phyloP scores from a whole-genome alignment of 2,329 filamentous ascomycete species.

The Cladosporium sp. region DNA sequence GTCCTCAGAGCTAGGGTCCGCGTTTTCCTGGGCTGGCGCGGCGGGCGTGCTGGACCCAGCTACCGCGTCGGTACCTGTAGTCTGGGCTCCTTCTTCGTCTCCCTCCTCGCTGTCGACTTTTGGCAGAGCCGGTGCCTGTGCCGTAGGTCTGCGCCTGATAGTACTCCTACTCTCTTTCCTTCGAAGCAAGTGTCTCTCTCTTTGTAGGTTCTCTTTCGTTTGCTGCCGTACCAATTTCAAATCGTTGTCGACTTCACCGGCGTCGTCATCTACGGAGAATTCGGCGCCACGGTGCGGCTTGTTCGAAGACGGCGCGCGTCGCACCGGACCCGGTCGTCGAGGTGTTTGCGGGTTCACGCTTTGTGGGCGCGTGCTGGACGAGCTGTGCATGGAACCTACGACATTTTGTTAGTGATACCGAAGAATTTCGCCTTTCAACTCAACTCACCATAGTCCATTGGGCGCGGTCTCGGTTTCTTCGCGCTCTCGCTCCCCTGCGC shows the following conservation, averaged over 20 bases:
- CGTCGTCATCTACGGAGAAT: conserved; percentile 87
- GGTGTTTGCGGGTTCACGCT: conserved; percentile 30
- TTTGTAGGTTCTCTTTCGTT: conserved; percentile 15
- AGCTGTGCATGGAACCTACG: conserved; percentile 19
- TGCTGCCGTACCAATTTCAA: conserved; percentile 38
- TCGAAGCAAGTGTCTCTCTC: conserved; percentile 35
- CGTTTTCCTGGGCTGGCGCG: conserved; percentile 14
- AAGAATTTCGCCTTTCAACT: neutral
- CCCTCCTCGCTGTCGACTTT: conserved; percentile 46
- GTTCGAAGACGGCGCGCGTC: conserved; percentile 67
- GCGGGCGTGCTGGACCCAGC: conserved; percentile 5
- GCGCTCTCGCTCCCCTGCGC: conserved; percentile 15
- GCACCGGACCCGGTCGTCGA: conserved; percentile 66
- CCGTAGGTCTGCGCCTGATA: conserved; percentile 42
- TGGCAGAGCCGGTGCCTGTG: conserved; percentile 40
- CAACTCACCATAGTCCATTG: conserved; percentile 24
- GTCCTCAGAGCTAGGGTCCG: conserved; percentile 31
- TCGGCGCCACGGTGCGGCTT: conserved; percentile 74
- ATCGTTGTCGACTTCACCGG: conserved; percentile 71
- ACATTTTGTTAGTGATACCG: conserved; percentile 9
- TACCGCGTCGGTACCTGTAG: conserved; percentile 20
- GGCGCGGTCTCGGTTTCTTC: conserved; percentile 20
- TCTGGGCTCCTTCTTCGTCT: conserved; percentile 19
- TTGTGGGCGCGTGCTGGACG: conserved; percentile 17
- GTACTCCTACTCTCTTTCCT: conserved; percentile 43